Conservation (phyloP, 106 monocot genomes). For the Xerophyta viscosa region DNA sequence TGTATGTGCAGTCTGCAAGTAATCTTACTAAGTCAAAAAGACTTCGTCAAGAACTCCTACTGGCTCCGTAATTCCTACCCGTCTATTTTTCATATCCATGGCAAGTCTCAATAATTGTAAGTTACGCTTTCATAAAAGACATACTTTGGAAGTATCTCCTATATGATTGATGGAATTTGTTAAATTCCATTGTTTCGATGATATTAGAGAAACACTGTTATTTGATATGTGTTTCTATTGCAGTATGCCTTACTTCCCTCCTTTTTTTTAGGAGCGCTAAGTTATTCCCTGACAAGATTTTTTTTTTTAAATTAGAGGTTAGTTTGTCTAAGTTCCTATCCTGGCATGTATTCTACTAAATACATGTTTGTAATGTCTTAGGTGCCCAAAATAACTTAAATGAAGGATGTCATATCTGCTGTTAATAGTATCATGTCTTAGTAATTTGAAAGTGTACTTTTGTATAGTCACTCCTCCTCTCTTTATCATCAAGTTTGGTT, state of each 20-base stretch:
- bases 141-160: no score
- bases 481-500: no score
- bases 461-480: no score
- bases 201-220: background rate
- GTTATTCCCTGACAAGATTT: slow-evolving; percentile 79
- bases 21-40: slow-evolving; percentile 58
- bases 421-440: no score
- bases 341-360: no score
- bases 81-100: slow-evolving; percentile 61
- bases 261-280: slow-evolving; percentile 83
- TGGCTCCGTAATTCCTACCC: slow-evolving; percentile 69
- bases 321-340: no score
- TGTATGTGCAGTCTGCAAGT: slow-evolving; percentile 54
- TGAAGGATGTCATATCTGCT: no score
- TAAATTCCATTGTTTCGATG: background rate
- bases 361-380: no score
- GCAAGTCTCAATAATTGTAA: slow-evolving; percentile 70
- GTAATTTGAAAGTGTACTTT: no score
- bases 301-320: slow-evolving; percentile 81
- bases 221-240: slow-evolving; percentile 6
- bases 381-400: no score
- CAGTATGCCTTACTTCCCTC: slow-evolving; percentile 94
- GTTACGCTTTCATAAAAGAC: slow-evolving; percentile 13
- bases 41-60: slow-evolving; percentile 55
- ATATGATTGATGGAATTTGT: no score